Evolutionary conservation across 176 grass and related monocot species (phyloP).

Genomic region (Puccinellia tenuiflora): DNA sequence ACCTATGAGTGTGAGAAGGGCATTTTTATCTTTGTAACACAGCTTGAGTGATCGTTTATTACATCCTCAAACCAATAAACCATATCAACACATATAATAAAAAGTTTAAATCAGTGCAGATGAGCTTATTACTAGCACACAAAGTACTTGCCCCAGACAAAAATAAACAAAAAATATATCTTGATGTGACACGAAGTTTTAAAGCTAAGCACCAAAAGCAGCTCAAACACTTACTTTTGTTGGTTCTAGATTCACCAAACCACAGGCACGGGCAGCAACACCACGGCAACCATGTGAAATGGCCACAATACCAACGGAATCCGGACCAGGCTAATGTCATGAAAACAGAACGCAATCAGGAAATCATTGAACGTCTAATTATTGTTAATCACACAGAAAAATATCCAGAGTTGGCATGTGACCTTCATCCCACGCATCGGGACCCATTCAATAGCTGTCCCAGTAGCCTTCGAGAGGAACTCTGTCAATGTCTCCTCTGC

Average conservation of each 20-base stretch:
- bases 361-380: not conserved
- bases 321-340: slow-evolving; percentile 87
- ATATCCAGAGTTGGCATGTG: not conserved
- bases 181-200: not conserved
- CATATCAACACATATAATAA: not conserved
- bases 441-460: slow-evolving; percentile 99
- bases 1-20: not conserved
- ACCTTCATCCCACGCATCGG: slow-evolving; percentile 99
- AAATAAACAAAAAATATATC: not conserved
- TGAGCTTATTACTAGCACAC: not conserved
- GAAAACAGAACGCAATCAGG: slow-evolving; percentile 17
- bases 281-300: slow-evolving; percentile 88
- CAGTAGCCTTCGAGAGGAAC: slow-evolving; percentile 99
- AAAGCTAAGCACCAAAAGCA: not conserved
- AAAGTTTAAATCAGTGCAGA: slow-evolving; percentile 1
- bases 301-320: slow-evolving; percentile 96
- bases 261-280: slow-evolving; percentile 94
- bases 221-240: slow-evolving; percentile 56
- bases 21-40: not conserved
- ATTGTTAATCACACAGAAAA: not conserved
- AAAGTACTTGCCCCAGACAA: not conserved
- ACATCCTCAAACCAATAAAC: not conserved
- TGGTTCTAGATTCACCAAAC: slow-evolving; percentile 96
- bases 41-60: not conserved
- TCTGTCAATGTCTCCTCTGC: slow-evolving; percentile 97